phyloP scores from a whole-genome alignment of 2,329 filamentous ascomycete species.

The Colletotrichum sp. region DNA sequence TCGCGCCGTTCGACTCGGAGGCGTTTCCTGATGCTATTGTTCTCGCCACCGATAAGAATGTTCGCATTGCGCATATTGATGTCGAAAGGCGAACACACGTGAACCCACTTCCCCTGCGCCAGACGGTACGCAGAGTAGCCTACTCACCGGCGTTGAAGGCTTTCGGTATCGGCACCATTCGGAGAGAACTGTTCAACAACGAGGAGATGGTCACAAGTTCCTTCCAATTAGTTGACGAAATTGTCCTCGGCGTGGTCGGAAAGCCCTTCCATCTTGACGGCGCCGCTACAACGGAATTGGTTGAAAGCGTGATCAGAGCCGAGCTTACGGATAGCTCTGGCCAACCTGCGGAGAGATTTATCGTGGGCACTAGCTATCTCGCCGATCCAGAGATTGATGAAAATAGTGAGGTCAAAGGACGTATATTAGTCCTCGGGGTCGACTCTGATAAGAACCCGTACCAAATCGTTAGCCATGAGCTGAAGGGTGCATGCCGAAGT shows the following conservation, averaged over 20 bases:
- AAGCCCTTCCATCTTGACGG: conserved; percentile 66
- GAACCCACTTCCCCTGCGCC: conserved; percentile 75
- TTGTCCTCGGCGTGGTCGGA: conserved; percentile 80
- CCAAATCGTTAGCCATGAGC: conserved; percentile 68
- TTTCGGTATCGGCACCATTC: conserved; percentile 88
- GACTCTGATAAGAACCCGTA: conserved; percentile 77
- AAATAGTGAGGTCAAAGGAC: conserved; percentile 62
- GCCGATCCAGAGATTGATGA: conserved; percentile 62
- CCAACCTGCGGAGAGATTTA: conserved; percentile 73
- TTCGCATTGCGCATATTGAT: conserved; percentile 84
- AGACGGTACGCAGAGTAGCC: conserved; percentile 85
- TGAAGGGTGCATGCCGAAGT: conserved; percentile 83
- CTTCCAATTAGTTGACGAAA: conserved; percentile 91
- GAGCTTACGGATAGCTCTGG: conserved; percentile 68
- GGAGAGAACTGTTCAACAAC: conserved; percentile 71
- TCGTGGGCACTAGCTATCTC: conserved; percentile 88
- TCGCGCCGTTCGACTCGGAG: conserved; percentile 82
- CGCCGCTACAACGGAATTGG: conserved; percentile 65
- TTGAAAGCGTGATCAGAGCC: conserved; percentile 84
- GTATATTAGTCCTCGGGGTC: conserved; percentile 86
- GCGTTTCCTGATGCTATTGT: conserved; percentile 83
- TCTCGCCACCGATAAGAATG: conserved; percentile 75
- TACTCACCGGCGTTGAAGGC: conserved; percentile 81
- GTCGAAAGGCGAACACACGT: conserved; percentile 88
- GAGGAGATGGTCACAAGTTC: conserved; percentile 79